Evolutionary conservation across 768 basidiomycete genomes (phyloP).

Genomic region (Pleurotus sapidus): DNA sequence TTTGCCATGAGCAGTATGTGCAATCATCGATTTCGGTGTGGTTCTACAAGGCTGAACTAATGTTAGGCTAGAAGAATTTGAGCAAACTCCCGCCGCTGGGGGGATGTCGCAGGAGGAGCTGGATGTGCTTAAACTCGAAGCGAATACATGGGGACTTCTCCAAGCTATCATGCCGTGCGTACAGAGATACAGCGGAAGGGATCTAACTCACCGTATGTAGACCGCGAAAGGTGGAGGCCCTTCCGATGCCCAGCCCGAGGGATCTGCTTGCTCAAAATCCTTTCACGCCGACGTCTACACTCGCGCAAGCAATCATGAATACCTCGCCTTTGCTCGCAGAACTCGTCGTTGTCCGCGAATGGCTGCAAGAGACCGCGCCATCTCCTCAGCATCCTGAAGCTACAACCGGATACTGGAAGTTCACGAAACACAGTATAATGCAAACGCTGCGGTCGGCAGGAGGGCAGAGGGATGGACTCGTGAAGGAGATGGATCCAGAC

Average conservation of each 20-base stretch:
- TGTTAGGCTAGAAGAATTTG: constrained; percentile 48
- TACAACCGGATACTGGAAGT: constrained; percentile 80
- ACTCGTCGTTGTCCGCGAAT: constrained; percentile 82
- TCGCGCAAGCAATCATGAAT: constrained; percentile 72
- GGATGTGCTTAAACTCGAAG: constrained; percentile 66
- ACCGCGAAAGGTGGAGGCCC: constrained; percentile 65
- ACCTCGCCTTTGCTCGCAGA: constrained; percentile 67
- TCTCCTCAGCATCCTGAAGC: constrained; percentile 63
- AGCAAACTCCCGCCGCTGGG: constrained; percentile 34
- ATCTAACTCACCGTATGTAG: background rate
- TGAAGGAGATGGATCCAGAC: constrained; percentile 80
- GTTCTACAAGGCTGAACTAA: background rate
- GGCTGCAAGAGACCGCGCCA: constrained; percentile 79
- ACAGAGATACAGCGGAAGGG: background rate
- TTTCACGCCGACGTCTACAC: constrained; percentile 74
- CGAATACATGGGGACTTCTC: constrained; percentile 79
- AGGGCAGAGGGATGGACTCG: constrained; percentile 44
- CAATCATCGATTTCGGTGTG: too few relatives aligned
- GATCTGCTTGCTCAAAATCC: constrained; percentile 68
- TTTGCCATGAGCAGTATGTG: constrained; percentile 57
- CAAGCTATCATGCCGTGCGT: constrained; percentile 78
- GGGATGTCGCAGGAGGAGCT: constrained; percentile 46
- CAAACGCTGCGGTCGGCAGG: constrained; percentile 56
- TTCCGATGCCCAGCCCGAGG: constrained; percentile 44
- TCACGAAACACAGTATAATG: constrained; percentile 74